Evolutionary conservation across 805 yeast genomes (phyloP).

Genomic region (Metahyphopichia silvanorum): DNA sequence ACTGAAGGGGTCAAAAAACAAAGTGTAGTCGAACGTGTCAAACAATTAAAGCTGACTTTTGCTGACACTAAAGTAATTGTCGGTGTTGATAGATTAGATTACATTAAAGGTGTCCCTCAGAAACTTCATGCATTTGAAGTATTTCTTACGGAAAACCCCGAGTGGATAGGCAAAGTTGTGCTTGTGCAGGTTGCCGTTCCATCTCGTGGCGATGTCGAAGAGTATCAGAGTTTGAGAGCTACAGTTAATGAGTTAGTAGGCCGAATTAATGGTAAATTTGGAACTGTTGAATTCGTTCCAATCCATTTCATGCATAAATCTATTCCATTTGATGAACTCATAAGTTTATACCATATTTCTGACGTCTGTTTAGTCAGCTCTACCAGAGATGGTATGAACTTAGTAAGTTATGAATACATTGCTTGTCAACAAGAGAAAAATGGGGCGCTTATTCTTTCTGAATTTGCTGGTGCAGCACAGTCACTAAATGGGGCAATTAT

Average conservation of each 20-base stretch:
- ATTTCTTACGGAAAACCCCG: constrained; percentile 88
- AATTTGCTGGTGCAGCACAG: constrained; percentile 99
- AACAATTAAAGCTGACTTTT: constrained; percentile 55
- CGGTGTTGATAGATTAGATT: constrained; percentile 95
- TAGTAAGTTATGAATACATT: constrained; percentile 93
- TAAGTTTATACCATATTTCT: constrained; percentile 77
- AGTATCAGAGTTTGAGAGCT: constrained; percentile 88
- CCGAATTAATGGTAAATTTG: constrained; percentile 92
- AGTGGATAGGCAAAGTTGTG: constrained; percentile 97
- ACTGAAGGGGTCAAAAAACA: constrained; percentile 68
- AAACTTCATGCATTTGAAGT: constrained; percentile 95
- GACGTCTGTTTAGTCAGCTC: constrained; percentile 92
- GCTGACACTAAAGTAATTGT: constrained; percentile 85
- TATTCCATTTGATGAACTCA: constrained; percentile 85
- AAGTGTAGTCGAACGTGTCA: constrained; percentile 63
- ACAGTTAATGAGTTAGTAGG: constrained; percentile 96
- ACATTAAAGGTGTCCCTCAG: constrained; percentile 97
- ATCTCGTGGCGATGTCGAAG: constrained; percentile 96
- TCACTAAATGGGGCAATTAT: constrained; percentile 89
- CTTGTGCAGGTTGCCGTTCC: constrained; percentile 97
- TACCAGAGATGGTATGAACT: constrained; percentile 98
- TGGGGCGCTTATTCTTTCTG: constrained; percentile 86
- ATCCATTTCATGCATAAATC: constrained; percentile 95
- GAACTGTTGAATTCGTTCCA: constrained; percentile 96
- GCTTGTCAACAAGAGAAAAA: constrained; percentile 88